phyloP scores from a whole-genome alignment of 2,329 filamentous ascomycete genomes.

The Apiospora malaysiana region DNA sequence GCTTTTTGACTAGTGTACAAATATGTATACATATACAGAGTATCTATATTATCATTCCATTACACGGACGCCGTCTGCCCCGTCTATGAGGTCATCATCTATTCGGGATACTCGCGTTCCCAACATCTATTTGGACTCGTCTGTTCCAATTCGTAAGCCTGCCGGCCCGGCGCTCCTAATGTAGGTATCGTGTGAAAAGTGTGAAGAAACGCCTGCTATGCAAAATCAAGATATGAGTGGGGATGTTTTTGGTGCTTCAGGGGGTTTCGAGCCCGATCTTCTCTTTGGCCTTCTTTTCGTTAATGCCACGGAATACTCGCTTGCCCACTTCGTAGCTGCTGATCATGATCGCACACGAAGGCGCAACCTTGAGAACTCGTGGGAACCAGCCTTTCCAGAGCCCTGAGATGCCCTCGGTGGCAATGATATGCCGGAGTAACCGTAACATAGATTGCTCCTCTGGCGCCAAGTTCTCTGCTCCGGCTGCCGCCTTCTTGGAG shows the following conservation, averaged over 20 bases:
- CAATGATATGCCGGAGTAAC: conserved; percentile 90
- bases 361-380: conserved; percentile 90
- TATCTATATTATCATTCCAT: conserved; percentile 3
- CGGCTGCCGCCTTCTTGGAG: conserved; percentile 34
- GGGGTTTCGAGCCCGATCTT: conserved; percentile 26
- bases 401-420: conserved; percentile 79
- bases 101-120: not conserved
- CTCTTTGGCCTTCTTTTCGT: conserved; percentile 54
- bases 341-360: conserved; percentile 98
- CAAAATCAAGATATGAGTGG: conserved; percentile 27
- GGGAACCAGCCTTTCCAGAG: conserved; percentile 93
- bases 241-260: conserved; percentile 24
- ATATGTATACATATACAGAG: not conserved
- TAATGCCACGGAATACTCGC: conserved; percentile 79
- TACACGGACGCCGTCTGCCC: not conserved
- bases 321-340: conserved; percentile 97
- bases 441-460: conserved; percentile 81
- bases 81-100: conserved; percentile 16
- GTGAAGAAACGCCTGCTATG: conserved; percentile 37
- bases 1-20: conserved; percentile 9
- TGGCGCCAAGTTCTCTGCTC: conserved; percentile 51
- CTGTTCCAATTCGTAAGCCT: not conserved
- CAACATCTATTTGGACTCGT: conserved; percentile 3
- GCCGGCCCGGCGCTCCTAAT: conserved; percentile 12
- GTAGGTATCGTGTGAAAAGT: conserved; percentile 36